Conservation (phyloP, 2,329 filamentous ascomycete species). For the Lachnellula willkommii region DNA sequence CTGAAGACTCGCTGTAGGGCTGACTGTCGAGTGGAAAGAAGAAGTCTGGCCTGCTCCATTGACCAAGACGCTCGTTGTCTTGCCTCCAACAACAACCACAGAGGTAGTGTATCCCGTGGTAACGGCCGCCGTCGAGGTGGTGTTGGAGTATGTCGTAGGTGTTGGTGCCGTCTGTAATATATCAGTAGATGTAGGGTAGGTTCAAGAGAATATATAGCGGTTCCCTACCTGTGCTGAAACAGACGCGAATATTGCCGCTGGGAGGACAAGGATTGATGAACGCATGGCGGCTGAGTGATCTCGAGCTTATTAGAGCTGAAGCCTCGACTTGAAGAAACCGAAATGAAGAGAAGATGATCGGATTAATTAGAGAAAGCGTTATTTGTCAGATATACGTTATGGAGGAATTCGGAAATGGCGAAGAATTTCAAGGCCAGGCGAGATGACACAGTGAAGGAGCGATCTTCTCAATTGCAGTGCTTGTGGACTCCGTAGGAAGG, state of each 20-base stretch:
- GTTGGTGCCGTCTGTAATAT: neutral
- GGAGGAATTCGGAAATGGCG: too few relatives aligned
- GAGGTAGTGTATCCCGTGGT: too few relatives aligned
- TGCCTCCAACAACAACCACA: neutral
- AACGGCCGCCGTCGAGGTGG: neutral
- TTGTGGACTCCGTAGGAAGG: too few relatives aligned
- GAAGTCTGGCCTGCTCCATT: neutral
- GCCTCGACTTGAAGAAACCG: neutral
- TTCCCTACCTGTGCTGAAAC: neutral
- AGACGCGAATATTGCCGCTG: neutral
- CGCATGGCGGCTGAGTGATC: slow-evolving; percentile 1
- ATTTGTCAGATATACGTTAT: too few relatives aligned
- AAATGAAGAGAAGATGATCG: too few relatives aligned
- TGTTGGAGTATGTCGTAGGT: neutral
- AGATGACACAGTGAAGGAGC: too few relatives aligned
- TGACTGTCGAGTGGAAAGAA: neutral
- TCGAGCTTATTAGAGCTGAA: neutral
- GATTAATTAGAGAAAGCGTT: too few relatives aligned
- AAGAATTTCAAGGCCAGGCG: too few relatives aligned
- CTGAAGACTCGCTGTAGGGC: neutral
- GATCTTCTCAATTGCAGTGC: too few relatives aligned
- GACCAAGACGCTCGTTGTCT: neutral
- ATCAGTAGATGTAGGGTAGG: neutral
- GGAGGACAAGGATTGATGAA: slow-evolving; percentile 3
- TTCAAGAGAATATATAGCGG: neutral